Conservation (phyloP, 345 rosid genomes). For the Hibiscus syriacus region DNA sequence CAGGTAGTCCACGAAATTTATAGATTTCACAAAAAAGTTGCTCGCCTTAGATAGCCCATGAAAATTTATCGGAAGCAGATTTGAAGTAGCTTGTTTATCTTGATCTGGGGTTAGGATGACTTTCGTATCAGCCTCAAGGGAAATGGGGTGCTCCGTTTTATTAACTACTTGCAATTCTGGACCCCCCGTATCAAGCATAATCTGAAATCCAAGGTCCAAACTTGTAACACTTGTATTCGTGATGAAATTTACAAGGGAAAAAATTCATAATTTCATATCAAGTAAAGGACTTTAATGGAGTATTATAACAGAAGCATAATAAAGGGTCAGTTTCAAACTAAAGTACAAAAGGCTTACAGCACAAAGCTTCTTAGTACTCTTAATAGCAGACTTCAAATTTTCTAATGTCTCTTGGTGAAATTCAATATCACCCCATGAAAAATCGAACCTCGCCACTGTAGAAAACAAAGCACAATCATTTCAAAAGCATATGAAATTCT, state of each 20-base stretch:
- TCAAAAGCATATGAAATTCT: slow-evolving; percentile 4
- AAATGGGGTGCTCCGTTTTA: slow-evolving; percentile 40
- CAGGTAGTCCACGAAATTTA: not conserved
- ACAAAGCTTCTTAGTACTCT: slow-evolving; percentile 56
- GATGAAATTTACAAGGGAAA: not conserved
- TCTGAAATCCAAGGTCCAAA: slow-evolving; percentile 23
- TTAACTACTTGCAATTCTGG: slow-evolving; percentile 61
- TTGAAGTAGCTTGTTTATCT: slow-evolving; percentile 49
- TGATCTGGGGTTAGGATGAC: slow-evolving; percentile 59
- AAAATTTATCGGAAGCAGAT: slow-evolving; percentile 54
- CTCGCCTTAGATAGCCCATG: slow-evolving; percentile 48
- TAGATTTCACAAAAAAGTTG: not conserved
- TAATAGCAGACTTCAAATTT: slow-evolving; percentile 48
- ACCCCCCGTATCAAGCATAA: slow-evolving; percentile 68
- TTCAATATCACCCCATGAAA: slow-evolving; percentile 59
- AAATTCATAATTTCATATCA: not conserved
- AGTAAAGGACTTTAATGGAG: not conserved
- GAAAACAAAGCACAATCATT: slow-evolving; percentile 6
- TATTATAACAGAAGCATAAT: not conserved
- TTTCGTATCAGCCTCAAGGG: slow-evolving; percentile 36
- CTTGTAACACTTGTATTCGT: not conserved
- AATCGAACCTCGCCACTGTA: slow-evolving; percentile 65
- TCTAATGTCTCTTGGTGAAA: slow-evolving; percentile 67
- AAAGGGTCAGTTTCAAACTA: not conserved
- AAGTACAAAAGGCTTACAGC: slow-evolving; percentile 32